Percentiles rank a stretch among this genome's conserved stretches.
phyloP scores from a whole-genome alignment of 2,329 filamentous ascomycete genomes.

The Colletotrichum musae region DNA sequence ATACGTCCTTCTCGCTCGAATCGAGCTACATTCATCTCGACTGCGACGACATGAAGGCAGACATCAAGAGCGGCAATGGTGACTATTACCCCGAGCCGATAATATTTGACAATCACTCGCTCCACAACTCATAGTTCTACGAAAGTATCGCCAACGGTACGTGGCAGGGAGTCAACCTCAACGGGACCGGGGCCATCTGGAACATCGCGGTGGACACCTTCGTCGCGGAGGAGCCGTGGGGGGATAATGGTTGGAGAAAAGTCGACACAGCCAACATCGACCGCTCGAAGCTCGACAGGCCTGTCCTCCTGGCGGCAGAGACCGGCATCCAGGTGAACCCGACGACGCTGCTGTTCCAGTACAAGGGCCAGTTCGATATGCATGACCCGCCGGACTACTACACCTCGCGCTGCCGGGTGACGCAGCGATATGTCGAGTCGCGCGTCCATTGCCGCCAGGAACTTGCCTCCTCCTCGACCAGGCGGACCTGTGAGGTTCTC shows the following conservation, averaged over 20 bases:
- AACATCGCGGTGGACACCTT: slow-evolving; percentile 24
- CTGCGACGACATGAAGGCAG: slow-evolving; percentile 7
- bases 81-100: background rate
- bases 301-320: background rate
- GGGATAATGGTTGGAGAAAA: too few species aligned
- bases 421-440: slow-evolving; percentile 29
- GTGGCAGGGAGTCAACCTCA: slow-evolving; percentile 17
- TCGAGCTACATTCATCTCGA: slow-evolving; percentile 26
- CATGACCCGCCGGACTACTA: background rate
- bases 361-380: background rate
- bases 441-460: slow-evolving; percentile 13
- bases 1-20: slow-evolving; percentile 26
- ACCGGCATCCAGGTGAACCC: slow-evolving; percentile 8
- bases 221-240: slow-evolving; percentile 4
- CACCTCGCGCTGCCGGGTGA: slow-evolving; percentile 7
- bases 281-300: background rate
- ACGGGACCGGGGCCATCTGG: background rate
- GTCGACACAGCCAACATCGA: too few species aligned
- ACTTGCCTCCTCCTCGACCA: background rate
- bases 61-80: background rate
- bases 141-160: slow-evolving; percentile 9
- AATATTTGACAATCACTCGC: background rate
- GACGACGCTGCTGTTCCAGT: slow-evolving; percentile 17
- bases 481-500: slow-evolving; percentile 15
- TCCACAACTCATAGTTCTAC: background rate